Evolutionary conservation across 805 yeast genomes (phyloP).

Genomic region (Saturnispora mendoncae): DNA sequence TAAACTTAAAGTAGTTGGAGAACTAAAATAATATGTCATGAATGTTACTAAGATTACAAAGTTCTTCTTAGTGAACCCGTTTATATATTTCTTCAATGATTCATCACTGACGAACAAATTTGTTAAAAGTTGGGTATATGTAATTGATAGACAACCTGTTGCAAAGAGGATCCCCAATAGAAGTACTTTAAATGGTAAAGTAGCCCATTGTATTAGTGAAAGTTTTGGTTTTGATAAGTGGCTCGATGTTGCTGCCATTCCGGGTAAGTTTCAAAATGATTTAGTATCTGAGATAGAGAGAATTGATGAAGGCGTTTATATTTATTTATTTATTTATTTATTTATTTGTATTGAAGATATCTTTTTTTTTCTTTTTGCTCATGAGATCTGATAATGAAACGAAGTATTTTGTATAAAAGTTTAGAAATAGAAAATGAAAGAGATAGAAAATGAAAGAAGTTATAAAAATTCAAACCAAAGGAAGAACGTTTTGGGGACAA

Average conservation of each 20-base stretch:
- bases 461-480: constrained; percentile 12
- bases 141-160: constrained; percentile 37
- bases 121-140: constrained; percentile 38
- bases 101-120: constrained; percentile 25
- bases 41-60: constrained; percentile 49
- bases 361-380: too few species aligned
- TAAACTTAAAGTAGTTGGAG: constrained; percentile 45
- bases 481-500: constrained; percentile 30
- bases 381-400: background rate
- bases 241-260: too few species aligned
- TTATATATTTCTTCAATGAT: constrained; percentile 31
- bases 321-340: too few species aligned
- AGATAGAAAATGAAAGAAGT: background rate
- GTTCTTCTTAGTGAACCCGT: constrained; percentile 47
- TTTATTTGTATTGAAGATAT: too few species aligned
- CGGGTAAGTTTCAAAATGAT: too few species aligned
- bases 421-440: background rate
- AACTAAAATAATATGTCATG: constrained; percentile 36
- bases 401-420: background rate
- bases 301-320: too few species aligned
- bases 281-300: too few species aligned
- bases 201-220: background rate
- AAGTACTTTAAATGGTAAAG: constrained; percentile 12
- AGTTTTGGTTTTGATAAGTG: background rate
- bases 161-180: constrained; percentile 23